Evolutionary conservation across 805 yeast genomes (phyloP).

Genomic region (Jamesozyma jinghongensis): DNA sequence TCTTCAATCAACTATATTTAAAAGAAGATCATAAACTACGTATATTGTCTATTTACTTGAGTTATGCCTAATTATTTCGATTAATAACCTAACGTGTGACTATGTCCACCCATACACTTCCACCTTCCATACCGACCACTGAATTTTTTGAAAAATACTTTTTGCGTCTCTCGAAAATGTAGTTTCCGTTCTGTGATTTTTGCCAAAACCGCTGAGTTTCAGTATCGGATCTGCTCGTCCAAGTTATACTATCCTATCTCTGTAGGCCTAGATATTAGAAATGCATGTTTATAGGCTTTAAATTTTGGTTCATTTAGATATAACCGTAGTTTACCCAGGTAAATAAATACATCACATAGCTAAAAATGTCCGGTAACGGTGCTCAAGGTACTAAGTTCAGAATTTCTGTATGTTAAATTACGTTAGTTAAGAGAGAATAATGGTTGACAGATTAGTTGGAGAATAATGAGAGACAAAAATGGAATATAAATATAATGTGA

Average conservation of each 20-base stretch:
- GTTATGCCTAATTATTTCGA: too few relatives aligned
- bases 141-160: too few relatives aligned
- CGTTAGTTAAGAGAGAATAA: not conserved
- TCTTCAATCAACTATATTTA: too few relatives aligned
- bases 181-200: not conserved
- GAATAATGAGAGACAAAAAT: too few relatives aligned
- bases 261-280: not conserved
- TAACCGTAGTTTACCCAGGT: conserved; percentile 1
- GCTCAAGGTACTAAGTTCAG: conserved; percentile 99
- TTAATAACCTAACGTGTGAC: too few relatives aligned
- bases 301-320: not conserved
- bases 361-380: conserved; percentile 80
- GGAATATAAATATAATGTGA: too few relatives aligned
- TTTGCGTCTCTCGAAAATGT: too few relatives aligned
- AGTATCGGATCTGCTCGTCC: not conserved
- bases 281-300: not conserved
- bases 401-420: conserved; percentile 77
- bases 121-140: too few relatives aligned
- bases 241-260: not conserved
- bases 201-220: too few relatives aligned
- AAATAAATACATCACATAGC: conserved; percentile 11
- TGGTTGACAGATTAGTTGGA: not conserved
- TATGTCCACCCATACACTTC: too few relatives aligned
- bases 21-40: too few relatives aligned
- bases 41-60: too few relatives aligned